Evolutionary conservation across 2,329 filamentous ascomycete species (phyloP), one percentile per base, ranked within the genome.

Genomic region (Trichoderma koningiopsis): DNA sequence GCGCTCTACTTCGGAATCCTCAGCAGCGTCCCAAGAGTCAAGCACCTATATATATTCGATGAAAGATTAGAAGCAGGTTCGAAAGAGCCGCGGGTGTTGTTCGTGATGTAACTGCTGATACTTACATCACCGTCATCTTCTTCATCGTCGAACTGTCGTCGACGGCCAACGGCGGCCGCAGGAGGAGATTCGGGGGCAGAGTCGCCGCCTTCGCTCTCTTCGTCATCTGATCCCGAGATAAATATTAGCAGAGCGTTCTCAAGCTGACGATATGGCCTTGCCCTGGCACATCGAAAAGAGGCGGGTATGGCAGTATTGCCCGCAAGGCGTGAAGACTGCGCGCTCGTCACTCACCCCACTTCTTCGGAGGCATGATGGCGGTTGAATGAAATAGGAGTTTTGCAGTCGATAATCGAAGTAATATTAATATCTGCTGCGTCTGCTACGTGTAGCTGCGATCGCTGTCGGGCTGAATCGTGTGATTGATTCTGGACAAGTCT

Each of bases 1-100:
- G 76, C 94, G 92, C 85, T 99, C 96, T 75, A 90, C 95, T 77
- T 99, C 96, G 71, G 94, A 97, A 83, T 99, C 96, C 78, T 98
- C 96, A 74, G 92, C 94, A 70, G 93, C 95, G 77, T 98, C 94
- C 96, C 96, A 99, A 40, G 93, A 95, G 71, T 99, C 96, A 77
- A 97, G 88, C 69, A 98, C 93, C 91, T 97, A 73, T 68, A 68
- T n/a, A 29, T 27, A 24, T 57, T 47, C 55, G 24, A 58, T n/a
- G 29, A 16, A 11, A 35, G 19, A 33, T 58, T 43, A 61, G 60
- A 14, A 4, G 31, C 57, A 8, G 55, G 14, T 16, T 49, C 19
- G 47, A 52, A 47, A 4, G 19, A 24, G 31, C 11, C n/a, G 22
- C 43, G 4, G 56, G 37, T 27, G 37, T 10, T 40, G 52, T 47